Base-by-base conservation (phyloP, 306 rosid species). In the Ochetophila trinervis region DNA sequence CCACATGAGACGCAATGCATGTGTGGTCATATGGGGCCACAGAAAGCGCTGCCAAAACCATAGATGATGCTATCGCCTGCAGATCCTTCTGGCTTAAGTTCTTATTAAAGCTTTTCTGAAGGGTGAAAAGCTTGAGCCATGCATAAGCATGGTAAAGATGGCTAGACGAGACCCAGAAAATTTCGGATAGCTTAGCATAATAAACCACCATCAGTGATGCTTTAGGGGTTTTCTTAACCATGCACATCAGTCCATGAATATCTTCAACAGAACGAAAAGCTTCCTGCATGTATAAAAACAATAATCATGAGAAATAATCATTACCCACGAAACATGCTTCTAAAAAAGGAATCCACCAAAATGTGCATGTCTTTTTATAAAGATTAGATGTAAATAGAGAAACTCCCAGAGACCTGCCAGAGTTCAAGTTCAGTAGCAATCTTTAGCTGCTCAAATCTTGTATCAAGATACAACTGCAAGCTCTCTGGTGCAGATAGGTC, bases 21-120 rank as follows among this genome's bases (percentile, higher is more conserved):
- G 76, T 83, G 59, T 68, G 87, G 68, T 83, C 89, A 74, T 90
- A 91, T 18, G 99, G 99, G 57, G 91, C 70, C 53, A 88, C 92
- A 7, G 99, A 85, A 40, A 94, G 96, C 44, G 97, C 97, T 73
- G 99, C 95, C 67, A 94, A 81, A 67, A 90, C 91, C 69, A 94
- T 96, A n/a, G 99, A 94, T 45, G 99, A 94, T 21, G 99, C 99
- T 74, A 90, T 85, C 69, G 90, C 76, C 75, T 94, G 99, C 79
- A 94, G 74, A 80, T 94, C 99, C 85, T 94, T 94, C 83, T 94
- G 97, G 81, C 87, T 86, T 56, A 94, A 76, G 71, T 94, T 94
- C 81, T 90, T 94, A 77, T 94, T 94, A 80, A 90, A 90, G 70
- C 87, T 90, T 67, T 94, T 94, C 55, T 90, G 99, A 53, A 94